Percentiles rank a stretch among this genome's conserved stretches.
Conservation (phyloP, 2,329 filamentous ascomycete species). For the Penicillium sp. region DNA sequence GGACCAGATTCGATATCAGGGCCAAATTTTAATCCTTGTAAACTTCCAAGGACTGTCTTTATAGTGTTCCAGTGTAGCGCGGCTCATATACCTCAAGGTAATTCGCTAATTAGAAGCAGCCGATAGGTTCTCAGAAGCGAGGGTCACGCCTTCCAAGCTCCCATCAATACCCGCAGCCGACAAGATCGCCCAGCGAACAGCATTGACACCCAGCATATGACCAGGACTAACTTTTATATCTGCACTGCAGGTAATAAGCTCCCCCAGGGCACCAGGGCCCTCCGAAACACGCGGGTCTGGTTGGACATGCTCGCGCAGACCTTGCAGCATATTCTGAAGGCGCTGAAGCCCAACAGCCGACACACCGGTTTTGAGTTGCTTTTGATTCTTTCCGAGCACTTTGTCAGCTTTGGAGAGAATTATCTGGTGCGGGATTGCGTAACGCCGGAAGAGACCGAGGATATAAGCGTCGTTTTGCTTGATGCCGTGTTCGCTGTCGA, state of each 20-base stretch:
- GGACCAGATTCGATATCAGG: neutral
- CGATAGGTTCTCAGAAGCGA: constrained; percentile 1
- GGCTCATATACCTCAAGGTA: neutral
- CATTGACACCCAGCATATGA: constrained; percentile 55
- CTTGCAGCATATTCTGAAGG: constrained; percentile 40
- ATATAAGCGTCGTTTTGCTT: constrained; percentile 58
- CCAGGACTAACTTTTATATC: constrained; percentile 47
- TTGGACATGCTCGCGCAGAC: constrained; percentile 42
- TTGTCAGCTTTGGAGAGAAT: constrained; percentile 64
- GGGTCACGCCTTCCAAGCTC: constrained; percentile 25
- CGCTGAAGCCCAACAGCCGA: constrained; percentile 25
- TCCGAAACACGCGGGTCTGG: constrained; percentile 38
- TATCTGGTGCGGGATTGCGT: constrained; percentile 60
- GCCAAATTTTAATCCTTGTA: neutral
- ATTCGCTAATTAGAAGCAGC: neutral
- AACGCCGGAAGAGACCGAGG: constrained; percentile 52
- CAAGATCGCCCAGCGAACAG: constrained; percentile 61
- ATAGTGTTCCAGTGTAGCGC: neutral
- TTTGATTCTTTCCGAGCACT: constrained; percentile 40
- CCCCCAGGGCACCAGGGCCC: constrained; percentile 48
- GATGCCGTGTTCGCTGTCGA: constrained; percentile 60
- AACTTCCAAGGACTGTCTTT: neutral
- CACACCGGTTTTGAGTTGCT: constrained; percentile 31
- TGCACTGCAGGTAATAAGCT: constrained; percentile 57
- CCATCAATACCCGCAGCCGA: constrained; percentile 56